Evolutionary conservation across 2,329 filamentous ascomycete genomes (phyloP), one percentile per base, ranked within the genome.

Genomic region (Myriosclerotinia scirpicola): DNA sequence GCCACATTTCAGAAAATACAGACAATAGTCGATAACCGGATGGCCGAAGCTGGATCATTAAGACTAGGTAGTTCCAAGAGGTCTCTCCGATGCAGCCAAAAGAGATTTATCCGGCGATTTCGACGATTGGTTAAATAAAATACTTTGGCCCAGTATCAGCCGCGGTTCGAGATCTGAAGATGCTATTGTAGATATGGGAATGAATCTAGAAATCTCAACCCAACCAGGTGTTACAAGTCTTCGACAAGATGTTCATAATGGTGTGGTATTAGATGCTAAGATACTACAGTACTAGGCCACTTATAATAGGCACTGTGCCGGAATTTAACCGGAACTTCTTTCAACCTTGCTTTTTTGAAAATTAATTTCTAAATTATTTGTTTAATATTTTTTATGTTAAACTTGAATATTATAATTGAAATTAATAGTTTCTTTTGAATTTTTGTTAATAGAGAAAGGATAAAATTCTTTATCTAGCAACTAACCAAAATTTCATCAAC

Each of bases 101-200:
- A 38, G 86, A 15, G 86, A 90, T 72, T 87, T 90, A 79, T 89
- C 90, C 69, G 84, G 83, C 65, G 85, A 87, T 67, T 87, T 91
- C 68, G 88, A 91, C 70, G 78, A 78, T 11, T 92, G 89, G 89
- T 82, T 87, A 69, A 87, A 90, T 68, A 80, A 81, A 1, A 74
- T 78, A 1, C 78, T 87, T 60, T 87, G 84, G 84, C 64, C 80
- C 2, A 30, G 17, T 14, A 20, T 63, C 14, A 15, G 54, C 36
- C 36, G 54, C 11, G 36, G 54, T 11, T 42, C n/a, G n/a, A 17
- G 14, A 55, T 55, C 36, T 40, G 9, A 55, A 26, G 12, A 20
- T 3, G 36, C 6, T 26, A 22, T 42, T 9, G 0, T 4, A 44
- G 30, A 30, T 22, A 17, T 44, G 34, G 60, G 48, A 20, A 63